Evolutionary conservation across 768 basidiomycete species (phyloP).

Genomic region (Suillus fuscotomentosus): DNA sequence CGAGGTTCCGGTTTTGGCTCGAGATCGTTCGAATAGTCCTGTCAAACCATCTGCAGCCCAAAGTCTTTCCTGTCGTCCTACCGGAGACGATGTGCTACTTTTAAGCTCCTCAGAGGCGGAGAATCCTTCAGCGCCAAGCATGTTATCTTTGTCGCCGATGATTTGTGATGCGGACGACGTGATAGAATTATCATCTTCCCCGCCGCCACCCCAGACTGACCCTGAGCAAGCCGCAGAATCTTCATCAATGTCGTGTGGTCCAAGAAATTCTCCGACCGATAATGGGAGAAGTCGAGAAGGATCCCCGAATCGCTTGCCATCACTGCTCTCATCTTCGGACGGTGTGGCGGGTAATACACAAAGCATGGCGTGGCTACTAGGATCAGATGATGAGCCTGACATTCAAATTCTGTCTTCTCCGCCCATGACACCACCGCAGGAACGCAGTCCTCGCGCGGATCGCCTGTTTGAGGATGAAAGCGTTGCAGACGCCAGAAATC

Average conservation of each 20-base stretch:
- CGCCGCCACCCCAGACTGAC: neutral
- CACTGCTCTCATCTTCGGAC: constrained; percentile 10
- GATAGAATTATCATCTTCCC: constrained; percentile 33
- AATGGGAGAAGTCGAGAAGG: neutral
- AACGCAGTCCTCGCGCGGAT: constrained; percentile 5
- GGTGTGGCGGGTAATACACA: constrained; percentile 21
- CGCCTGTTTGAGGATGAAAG: constrained; percentile 19
- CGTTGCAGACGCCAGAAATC: constrained; percentile 20
- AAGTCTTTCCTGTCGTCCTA: neutral
- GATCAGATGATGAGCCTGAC: constrained; percentile 59
- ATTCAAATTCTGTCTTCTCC: constrained; percentile 55
- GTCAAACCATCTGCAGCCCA: neutral
- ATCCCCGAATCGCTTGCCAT: constrained; percentile 19
- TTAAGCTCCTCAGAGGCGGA: constrained; percentile 1
- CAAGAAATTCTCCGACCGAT: neutral
- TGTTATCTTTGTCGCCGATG: constrained; percentile 24
- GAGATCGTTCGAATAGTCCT: neutral
- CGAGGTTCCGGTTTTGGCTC: neutral
- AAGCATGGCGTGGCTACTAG: constrained; percentile 65
- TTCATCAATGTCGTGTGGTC: neutral
- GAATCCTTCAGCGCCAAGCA: constrained; percentile 9
- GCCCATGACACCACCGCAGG: constrained; percentile 27
- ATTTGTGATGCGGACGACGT: constrained; percentile 19
- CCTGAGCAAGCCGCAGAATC: neutral
- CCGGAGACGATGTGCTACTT: neutral